Conservation (phyloP, 768 basidiomycete genomes). For the Collybiopsis luxurians region DNA sequence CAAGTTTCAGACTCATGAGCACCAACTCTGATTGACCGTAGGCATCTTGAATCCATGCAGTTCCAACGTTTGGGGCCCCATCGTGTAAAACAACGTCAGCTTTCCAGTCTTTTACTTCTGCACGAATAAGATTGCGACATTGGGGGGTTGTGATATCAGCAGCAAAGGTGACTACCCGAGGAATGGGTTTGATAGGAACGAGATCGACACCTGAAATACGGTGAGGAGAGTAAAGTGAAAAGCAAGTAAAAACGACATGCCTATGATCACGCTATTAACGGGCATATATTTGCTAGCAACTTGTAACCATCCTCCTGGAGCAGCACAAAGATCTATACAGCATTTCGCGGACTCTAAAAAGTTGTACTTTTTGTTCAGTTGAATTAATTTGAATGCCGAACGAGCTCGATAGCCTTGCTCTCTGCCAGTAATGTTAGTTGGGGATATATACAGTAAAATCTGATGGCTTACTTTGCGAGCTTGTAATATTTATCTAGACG, state of each 20-base stretch:
- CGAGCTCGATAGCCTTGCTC: slow-evolving; percentile 99
- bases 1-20: slow-evolving; percentile 90
- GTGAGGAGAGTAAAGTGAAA: not conserved
- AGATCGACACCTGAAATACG: slow-evolving; percentile 79
- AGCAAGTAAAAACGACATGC: not conserved
- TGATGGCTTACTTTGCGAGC: slow-evolving; percentile 72
- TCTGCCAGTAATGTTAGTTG: slow-evolving; percentile 38
- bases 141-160: slow-evolving; percentile 92
- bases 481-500: slow-evolving; percentile 98
- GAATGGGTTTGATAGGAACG: slow-evolving; percentile 94
- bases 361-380: slow-evolving; percentile 96
- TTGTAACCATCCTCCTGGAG: slow-evolving; percentile 98
- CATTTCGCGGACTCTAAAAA: slow-evolving; percentile 89
- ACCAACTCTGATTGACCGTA: slow-evolving; percentile 97
- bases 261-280: slow-evolving; percentile 51
- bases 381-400: slow-evolving; percentile 98
- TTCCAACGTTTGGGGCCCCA: slow-evolving; percentile 99
- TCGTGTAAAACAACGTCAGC: slow-evolving; percentile 98
- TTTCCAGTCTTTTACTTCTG: slow-evolving; percentile 97
- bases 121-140: slow-evolving; percentile 83
- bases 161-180: slow-evolving; percentile 86
- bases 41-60: slow-evolving; percentile 98
- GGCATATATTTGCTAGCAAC: slow-evolving; percentile 99
- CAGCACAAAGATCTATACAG: slow-evolving; percentile 97
- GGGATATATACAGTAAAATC: not conserved